Evolutionary conservation across 768 basidiomycete species (phyloP).

Genomic region (Trametes cubensis): DNA sequence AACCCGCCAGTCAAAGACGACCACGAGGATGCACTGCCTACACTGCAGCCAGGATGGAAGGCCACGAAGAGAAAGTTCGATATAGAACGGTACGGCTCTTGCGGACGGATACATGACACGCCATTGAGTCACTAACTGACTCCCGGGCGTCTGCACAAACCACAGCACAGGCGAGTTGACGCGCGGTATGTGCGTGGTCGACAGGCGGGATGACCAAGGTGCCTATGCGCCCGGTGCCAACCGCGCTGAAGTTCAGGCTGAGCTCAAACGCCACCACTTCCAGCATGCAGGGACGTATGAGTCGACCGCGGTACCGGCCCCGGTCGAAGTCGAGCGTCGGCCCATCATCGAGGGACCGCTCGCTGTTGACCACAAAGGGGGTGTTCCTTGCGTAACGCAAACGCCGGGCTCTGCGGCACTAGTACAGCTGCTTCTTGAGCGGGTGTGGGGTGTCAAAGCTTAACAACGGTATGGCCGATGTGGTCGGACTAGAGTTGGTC

Average conservation of each 20-base stretch:
- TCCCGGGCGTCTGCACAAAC: neutral
- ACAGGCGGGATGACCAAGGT: slow-evolving; percentile 67
- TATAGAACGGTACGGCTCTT: slow-evolving; percentile 46
- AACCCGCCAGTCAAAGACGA: slow-evolving; percentile 53
- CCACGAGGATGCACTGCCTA: slow-evolving; percentile 19
- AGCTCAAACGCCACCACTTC: slow-evolving; percentile 44
- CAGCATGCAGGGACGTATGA: slow-evolving; percentile 43
- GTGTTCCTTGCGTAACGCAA: slow-evolving; percentile 44
- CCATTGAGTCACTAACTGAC: neutral
- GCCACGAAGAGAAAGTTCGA: slow-evolving; percentile 35
- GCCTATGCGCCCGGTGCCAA: slow-evolving; percentile 68
- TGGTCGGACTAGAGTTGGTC: slow-evolving; percentile 10
- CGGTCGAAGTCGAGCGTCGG: slow-evolving; percentile 48
- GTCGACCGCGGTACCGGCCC: slow-evolving; percentile 56
- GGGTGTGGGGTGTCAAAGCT: slow-evolving; percentile 54
- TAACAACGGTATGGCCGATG: slow-evolving; percentile 14
- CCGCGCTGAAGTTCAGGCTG: slow-evolving; percentile 62
- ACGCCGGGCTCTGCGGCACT: slow-evolving; percentile 67
- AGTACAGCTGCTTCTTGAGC: slow-evolving; percentile 48
- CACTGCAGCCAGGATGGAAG: slow-evolving; percentile 58
- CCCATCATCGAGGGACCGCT: slow-evolving; percentile 1
- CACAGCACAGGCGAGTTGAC: slow-evolving; percentile 75
- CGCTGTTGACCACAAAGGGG: slow-evolving; percentile 12
- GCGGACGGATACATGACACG: slow-evolving; percentile 4
- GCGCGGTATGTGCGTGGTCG: slow-evolving; percentile 85